Evolutionary conservation across 345 rosid species (phyloP).

Genomic region (Gossypium thurberi): DNA sequence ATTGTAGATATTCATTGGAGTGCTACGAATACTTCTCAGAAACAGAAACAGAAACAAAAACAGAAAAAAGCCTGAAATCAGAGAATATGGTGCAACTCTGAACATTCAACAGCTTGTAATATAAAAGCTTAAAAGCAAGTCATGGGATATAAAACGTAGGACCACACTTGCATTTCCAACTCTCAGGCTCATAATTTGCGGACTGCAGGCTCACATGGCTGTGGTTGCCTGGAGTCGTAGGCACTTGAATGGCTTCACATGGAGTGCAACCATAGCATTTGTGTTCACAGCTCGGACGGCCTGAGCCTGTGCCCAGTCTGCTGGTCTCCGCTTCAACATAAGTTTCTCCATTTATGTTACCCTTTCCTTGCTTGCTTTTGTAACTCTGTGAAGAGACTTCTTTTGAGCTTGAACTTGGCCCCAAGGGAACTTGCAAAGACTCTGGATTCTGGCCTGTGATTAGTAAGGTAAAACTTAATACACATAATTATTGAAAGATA

Average conservation of each 20-base stretch:
- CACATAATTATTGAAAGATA: too few species aligned
- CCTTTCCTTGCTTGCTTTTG: background rate
- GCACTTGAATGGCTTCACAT: constrained; percentile 72
- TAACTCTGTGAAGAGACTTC: constrained; percentile 16
- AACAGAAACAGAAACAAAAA: too few species aligned
- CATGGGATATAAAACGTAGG: constrained; percentile 48
- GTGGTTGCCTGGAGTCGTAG: constrained; percentile 33
- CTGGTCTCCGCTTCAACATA: constrained; percentile 14
- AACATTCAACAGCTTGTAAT: too few species aligned
- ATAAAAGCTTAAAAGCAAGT: background rate
- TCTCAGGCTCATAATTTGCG: constrained; percentile 73
- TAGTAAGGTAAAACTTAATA: too few species aligned
- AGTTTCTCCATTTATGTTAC: constrained; percentile 9
- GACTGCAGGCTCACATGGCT: constrained; percentile 35
- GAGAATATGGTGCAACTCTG: too few species aligned
- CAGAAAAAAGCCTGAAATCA: too few species aligned
- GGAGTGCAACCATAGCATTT: constrained; percentile 73
- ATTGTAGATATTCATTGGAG: too few species aligned
- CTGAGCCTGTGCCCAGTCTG: constrained; percentile 47
- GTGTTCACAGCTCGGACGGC: constrained; percentile 68
- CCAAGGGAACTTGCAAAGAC: background rate
- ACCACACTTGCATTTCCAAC: constrained; percentile 84
- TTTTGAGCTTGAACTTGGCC: background rate
- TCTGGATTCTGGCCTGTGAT: background rate
- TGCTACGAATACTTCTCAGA: too few species aligned